These are phyloP conservation scores for Trichoderma lentiforme DNA, from an alignment of 2,329 filamentous ascomycete genomes.

Conservation along the genomic window DNA sequence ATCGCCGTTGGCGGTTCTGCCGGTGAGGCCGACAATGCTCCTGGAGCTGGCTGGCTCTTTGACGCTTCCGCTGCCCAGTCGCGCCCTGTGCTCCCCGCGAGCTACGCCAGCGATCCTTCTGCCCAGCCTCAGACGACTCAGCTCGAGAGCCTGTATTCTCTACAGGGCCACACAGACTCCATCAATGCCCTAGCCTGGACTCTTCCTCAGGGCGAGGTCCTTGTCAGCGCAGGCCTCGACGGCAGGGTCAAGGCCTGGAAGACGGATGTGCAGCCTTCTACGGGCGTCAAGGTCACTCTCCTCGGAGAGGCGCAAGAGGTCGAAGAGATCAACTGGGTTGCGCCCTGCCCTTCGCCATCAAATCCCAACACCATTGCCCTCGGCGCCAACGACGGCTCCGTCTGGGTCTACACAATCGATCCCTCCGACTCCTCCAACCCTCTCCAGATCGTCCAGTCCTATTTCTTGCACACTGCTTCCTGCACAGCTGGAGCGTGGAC, in stretches of 20 bases:
- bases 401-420: conserved; percentile 94
- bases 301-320: conserved; percentile 82
- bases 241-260: conserved; percentile 74
- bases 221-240: conserved; percentile 85
- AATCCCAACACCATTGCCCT: conserved; percentile 81
- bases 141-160: conserved; percentile 63
- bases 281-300: conserved; percentile 54
- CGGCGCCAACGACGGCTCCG: conserved; percentile 84
- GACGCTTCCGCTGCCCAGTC: conserved; percentile 64
- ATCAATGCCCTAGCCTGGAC: conserved; percentile 87
- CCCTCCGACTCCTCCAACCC: conserved; percentile 55
- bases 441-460: conserved; percentile 82
- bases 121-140: conserved; percentile 50
- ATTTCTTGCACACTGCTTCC: conserved; percentile 82
- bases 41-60: conserved; percentile 82
- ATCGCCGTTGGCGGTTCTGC: conserved; percentile 81
- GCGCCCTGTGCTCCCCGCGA: conserved; percentile 69
- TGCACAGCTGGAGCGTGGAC: conserved; percentile 93
- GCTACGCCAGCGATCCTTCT: conserved; percentile 63
- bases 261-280: conserved; percentile 43
- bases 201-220: conserved; percentile 74
- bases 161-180: conserved; percentile 90
- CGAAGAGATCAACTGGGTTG: conserved; percentile 90
- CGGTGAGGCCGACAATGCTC: conserved; percentile 54
- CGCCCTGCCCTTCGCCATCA: conserved; percentile 65